Evolutionary conservation across 345 rosid species (phyloP).

Genomic region (Abelmoschus esculentus): DNA sequence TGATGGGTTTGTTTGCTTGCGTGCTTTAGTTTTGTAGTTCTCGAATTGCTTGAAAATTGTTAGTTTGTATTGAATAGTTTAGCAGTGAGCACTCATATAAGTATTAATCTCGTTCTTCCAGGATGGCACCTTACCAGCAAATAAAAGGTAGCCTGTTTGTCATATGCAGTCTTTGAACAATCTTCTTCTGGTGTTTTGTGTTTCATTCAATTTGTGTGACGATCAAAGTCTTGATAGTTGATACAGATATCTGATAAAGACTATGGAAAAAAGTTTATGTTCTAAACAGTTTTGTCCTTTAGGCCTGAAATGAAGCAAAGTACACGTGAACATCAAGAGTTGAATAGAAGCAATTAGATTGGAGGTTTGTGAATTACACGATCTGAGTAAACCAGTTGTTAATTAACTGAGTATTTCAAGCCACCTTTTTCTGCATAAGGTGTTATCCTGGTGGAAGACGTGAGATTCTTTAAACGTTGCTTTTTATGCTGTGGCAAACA

Average conservation of each 20-base stretch:
- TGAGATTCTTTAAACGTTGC: slow-evolving; percentile 17
- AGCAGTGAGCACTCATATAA: neutral
- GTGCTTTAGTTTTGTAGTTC: neutral
- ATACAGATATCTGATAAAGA: neutral
- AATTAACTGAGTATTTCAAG: neutral
- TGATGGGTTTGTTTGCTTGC: neutral
- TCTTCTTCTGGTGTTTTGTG: slow-evolving; percentile 8
- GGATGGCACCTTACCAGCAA: neutral
- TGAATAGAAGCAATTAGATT: neutral
- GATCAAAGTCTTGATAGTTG: neutral
- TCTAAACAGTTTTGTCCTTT: neutral
- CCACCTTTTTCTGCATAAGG: slow-evolving; percentile 22
- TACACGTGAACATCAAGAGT: neutral
- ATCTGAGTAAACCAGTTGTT: neutral
- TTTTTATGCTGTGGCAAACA: neutral
- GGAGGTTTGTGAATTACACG: neutral
- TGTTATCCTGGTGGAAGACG: slow-evolving; percentile 35
- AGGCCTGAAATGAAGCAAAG: neutral
- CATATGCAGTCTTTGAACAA: neutral
- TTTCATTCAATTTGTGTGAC: neutral
- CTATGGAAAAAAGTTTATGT: neutral
- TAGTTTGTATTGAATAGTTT: neutral
- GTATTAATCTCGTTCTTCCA: neutral
- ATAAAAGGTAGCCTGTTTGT: neutral
- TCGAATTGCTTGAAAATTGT: neutral